Evolutionary conservation across 2,329 filamentous ascomycete species (phyloP), one percentile per base, ranked within the genome.

Genomic region (Aspergillus spinulosporus): DNA sequence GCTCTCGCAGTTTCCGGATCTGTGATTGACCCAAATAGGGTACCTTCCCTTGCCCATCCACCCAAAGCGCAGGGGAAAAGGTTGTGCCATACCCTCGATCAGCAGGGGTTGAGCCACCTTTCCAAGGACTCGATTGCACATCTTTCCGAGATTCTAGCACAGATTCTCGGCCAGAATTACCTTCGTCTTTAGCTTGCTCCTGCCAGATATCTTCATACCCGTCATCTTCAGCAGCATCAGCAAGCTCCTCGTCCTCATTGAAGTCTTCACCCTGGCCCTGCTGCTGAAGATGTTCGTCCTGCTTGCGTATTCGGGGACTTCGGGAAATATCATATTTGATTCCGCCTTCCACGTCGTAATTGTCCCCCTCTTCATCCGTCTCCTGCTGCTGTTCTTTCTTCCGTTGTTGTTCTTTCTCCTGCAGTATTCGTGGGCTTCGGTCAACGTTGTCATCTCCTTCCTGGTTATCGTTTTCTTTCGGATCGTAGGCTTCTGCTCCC

Each of bases 141-240:
- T 66, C 61, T 43, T 69, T 59, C 12, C 62, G 59, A n/a, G 58
- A 57, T 14, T 57, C 34, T 5, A 46, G 43, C 48, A 46, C 62
- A 51, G 39, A 56, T 49, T 48, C 60, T 52, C 32, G 63, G 61
- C 12, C 64, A 66, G 31, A 60, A 15, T 69, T 63, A 42, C 68
- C 72, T 42, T 72, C 67, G 48, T 76, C 71, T n/a, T 68, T 66
- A 40, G 74, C 73, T 61, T 77, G 74, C 60, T 74, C 72, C 59
- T 79, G 76, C 78, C 78, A 80, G 29, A 80, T 79, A 52, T 80
- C 77, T 49, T 73, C 74, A 54, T 73, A 74, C 11, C 69, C 75
- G 39, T 73, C 74, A 12, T 70, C 67, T 11, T 45, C 56, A 29
- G 53, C 51, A 2, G 34, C 4, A 47, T 57, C 49, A 43, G n/a